Percentiles rank a stretch among this genome's conserved stretches.
These are phyloP conservation scores for Oryza glumipatula DNA, from an alignment of 176 grass and related monocot species.

Conservation along the genomic window DNA sequence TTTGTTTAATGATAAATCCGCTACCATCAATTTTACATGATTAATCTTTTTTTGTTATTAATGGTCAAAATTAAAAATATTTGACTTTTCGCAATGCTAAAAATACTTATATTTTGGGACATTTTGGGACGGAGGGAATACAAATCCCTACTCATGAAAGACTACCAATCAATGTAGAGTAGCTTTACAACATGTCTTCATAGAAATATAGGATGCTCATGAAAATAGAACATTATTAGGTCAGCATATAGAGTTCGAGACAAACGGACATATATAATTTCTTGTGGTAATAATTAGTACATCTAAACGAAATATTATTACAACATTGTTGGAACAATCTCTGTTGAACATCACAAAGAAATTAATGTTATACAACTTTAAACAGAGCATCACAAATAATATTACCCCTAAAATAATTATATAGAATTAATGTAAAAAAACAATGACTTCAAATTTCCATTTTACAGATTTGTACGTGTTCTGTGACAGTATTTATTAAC, in stretches of 20 bases:
- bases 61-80: no score
- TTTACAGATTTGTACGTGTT: neutral
- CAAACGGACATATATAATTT: neutral
- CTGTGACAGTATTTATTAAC: neutral
- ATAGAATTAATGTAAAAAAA: conserved; percentile 14
- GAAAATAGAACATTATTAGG: neutral
- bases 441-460: neutral
- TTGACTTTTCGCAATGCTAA: no score
- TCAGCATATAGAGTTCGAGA: no score
- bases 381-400: neutral
- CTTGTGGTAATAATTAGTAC: neutral
- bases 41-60: no score
- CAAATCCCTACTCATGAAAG: neutral
- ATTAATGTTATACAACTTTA: neutral
- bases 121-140: no score
- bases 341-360: neutral
- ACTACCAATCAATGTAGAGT: no score
- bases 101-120: no score
- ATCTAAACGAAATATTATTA: neutral
- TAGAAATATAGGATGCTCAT: neutral
- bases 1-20: no score
- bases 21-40: no score
- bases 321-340: neutral
- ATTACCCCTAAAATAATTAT: neutral
- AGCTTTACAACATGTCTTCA: neutral